Conservation (phyloP, 768 basidiomycete species). For the Sutorius australiensis region DNA sequence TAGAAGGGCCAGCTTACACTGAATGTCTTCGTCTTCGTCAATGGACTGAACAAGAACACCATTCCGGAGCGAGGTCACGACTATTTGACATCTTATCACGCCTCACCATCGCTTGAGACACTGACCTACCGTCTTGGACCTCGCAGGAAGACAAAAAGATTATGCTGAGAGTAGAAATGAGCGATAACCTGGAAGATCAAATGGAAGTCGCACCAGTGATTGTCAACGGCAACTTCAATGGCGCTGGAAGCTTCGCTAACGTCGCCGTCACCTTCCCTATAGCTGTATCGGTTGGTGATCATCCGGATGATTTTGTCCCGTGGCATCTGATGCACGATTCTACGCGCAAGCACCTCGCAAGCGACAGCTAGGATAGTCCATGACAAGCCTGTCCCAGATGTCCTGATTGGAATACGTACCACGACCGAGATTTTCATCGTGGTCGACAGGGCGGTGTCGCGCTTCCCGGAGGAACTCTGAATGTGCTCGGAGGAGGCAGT, state of each 20-base stretch:
- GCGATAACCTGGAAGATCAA: neutral
- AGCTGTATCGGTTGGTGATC: conserved; percentile 76
- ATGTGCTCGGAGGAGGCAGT: conserved; percentile 71
- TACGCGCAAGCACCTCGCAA: conserved; percentile 80
- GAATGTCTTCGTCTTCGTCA: conserved; percentile 70
- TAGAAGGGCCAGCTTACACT: conserved; percentile 47
- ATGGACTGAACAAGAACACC: conserved; percentile 80
- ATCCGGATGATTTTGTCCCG: conserved; percentile 62
- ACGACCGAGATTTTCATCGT: conserved; percentile 79
- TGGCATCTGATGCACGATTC: conserved; percentile 67
- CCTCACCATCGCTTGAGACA: neutral
- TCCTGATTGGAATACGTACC: conserved; percentile 41
- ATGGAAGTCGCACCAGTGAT: conserved; percentile 61
- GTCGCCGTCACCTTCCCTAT: conserved; percentile 72
- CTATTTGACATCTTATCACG: conserved; percentile 35
- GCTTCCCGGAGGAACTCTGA: conserved; percentile 82
- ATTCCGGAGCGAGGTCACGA: conserved; percentile 77
- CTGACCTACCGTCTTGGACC: conserved; percentile 66
- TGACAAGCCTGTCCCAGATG: neutral
- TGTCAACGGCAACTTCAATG: conserved; percentile 89
- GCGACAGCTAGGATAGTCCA: conserved; percentile 52
- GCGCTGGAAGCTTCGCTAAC: conserved; percentile 70
- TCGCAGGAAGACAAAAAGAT: conserved; percentile 85
- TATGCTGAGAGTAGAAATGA: conserved; percentile 40
- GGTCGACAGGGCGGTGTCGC: conserved; percentile 76